Conservation (phyloP, 2,329 filamentous ascomycete species). For the Monilinia fructigena region DNA sequence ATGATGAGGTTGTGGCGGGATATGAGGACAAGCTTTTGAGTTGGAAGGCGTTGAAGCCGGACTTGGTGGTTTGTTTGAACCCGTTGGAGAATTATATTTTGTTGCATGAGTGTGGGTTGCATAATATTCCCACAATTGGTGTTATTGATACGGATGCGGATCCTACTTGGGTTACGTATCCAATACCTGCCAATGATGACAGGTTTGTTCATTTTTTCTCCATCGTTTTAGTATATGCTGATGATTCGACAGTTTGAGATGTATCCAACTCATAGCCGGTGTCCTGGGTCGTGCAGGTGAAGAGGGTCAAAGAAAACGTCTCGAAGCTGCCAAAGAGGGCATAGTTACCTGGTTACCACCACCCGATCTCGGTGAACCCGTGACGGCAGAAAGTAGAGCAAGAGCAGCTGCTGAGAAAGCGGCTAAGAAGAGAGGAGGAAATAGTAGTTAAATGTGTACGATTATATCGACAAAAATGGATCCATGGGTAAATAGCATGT, state of each 20-base stretch:
- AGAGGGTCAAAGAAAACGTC: slow-evolving; percentile 67
- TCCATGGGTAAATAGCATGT: not conserved
- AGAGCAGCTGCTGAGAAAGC: slow-evolving; percentile 7
- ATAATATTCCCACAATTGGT: slow-evolving; percentile 90
- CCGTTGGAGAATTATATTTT: slow-evolving; percentile 88
- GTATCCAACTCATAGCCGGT: slow-evolving; percentile 77
- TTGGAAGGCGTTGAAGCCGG: slow-evolving; percentile 71
- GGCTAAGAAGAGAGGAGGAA: not conserved
- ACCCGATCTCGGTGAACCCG: slow-evolving; percentile 31
- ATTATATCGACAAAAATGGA: slow-evolving; percentile 6
- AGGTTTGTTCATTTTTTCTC: slow-evolving; percentile 53
- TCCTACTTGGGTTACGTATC: slow-evolving; percentile 92
- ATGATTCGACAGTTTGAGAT: slow-evolving; percentile 63
- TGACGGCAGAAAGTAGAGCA: slow-evolving; percentile 24
- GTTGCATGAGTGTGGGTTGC: slow-evolving; percentile 84
- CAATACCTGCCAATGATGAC: slow-evolving; percentile 96
- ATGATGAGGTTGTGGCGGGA: slow-evolving; percentile 60
- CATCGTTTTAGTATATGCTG: slow-evolving; percentile 30
- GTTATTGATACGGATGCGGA: slow-evolving; percentile 92
- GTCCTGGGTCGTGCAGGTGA: slow-evolving; percentile 83
- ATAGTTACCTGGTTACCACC: slow-evolving; percentile 59
- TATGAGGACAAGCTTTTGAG: slow-evolving; percentile 65
- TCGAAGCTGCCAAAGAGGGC: slow-evolving; percentile 61
- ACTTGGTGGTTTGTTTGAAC: slow-evolving; percentile 90
- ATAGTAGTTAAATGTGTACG: not conserved